Base-by-base conservation (phyloP, 257 asterid genomes). In the Thymus mandschuricus region DNA sequence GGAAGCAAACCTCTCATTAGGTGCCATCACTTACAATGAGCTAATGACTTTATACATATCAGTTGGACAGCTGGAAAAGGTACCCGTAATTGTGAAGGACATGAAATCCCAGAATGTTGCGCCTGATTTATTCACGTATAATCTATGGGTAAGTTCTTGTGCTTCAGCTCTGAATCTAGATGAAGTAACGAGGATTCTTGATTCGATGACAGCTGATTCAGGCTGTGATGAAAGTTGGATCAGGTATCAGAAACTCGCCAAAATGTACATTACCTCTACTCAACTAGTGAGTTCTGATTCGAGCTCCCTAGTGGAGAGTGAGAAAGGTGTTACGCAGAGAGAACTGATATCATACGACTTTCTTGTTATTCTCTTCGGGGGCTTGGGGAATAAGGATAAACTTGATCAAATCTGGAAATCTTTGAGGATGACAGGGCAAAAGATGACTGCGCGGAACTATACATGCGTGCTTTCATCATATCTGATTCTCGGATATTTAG, bases 21-120 rank as follows among this genome's bases (percentile, higher is more conserved):
- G 52, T 28, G 90, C 95, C 35, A 68, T 89, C 84, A 89, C 99
- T 46, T 91, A 87, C 85, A 94, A 94, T 8, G 99, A 94, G 80
- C 80, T 94, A 70, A 91, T 94, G 97, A 91, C 97, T 49, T 72
- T 94, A 58, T 91, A 89, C 84, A 86, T 89, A 82, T 86, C 95
- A 8, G 87, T 89, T 12, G 97, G 95, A 60, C 97, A 86, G 79
- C 81, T 87, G 43, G 97, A 91, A 66, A 94, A 91, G 81, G 92
- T 94, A 8, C 55, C 93, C 41, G 68, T 30, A 30, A 60, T 88
- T 15, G 80, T 86, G 35, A 78, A 85, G 38, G 97, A 91, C 69
- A 73, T 91, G 87, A 90, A 88, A 81, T 65, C 68, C 80, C 83
- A 84, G 50, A 84, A 81, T 50, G 84, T 89, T 35, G 85, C 79